A percentile compares a stretch with the other conserved stretches of the same genome.
Evolutionary conservation across 805 yeast species (phyloP).

Genomic region (Candida boidinii): DNA sequence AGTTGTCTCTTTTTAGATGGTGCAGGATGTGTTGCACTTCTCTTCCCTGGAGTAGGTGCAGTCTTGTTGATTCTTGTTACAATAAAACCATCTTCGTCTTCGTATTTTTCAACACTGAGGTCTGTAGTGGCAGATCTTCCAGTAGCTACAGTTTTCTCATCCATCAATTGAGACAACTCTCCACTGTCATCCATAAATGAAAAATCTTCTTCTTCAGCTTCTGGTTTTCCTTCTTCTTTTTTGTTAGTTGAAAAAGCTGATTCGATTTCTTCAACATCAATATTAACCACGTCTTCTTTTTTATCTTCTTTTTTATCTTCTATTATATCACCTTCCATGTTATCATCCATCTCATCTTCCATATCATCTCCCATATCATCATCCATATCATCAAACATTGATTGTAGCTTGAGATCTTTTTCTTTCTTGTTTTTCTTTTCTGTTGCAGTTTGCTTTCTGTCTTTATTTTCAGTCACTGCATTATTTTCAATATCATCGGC

Average conservation of each 20-base stretch:
- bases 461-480: conserved; percentile 1
- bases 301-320: background rate
- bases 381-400: conserved; percentile 18
- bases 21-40: conserved; percentile 7
- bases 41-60: conserved; percentile 3
- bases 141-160: no score
- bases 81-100: conserved; percentile 24
- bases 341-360: background rate
- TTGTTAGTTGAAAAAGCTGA: conserved; percentile 5
- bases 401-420: conserved; percentile 11
- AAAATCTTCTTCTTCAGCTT: background rate
- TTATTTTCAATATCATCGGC: background rate
- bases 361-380: conserved; percentile 2
- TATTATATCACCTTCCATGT: background rate
- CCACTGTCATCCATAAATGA: background rate
- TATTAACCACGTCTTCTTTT: conserved; percentile 1
- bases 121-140: no score
- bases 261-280: conserved; percentile 3
- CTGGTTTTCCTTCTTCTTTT: conserved; percentile 1
- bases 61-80: conserved; percentile 10
- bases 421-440: conserved; percentile 5
- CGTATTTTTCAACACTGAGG: conserved; percentile 12
- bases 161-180: no score
- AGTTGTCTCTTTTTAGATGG: conserved; percentile 1
- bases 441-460: conserved; percentile 10